Conservation (phyloP, 2,329 filamentous ascomycete species). For the Colletotrichum sp. region DNA sequence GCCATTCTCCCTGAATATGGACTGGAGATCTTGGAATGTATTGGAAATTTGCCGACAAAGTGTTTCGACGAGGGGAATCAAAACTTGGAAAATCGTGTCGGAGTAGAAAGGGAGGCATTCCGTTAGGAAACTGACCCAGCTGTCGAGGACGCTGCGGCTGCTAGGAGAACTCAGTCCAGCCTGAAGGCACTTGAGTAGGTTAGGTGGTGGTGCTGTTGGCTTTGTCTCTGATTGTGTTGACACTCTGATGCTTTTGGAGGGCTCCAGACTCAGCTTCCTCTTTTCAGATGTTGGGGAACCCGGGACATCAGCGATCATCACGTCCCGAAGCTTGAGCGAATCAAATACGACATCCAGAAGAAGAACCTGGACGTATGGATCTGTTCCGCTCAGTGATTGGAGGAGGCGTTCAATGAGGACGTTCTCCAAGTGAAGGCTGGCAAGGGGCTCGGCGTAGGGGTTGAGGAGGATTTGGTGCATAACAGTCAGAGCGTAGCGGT, state of each 20-base stretch:
- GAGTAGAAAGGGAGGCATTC: conserved; percentile 86
- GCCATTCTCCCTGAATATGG: conserved; percentile 56
- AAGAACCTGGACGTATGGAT: conserved; percentile 76
- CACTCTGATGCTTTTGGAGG: conserved; percentile 40
- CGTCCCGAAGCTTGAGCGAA: conserved; percentile 69
- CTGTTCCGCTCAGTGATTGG: conserved; percentile 63
- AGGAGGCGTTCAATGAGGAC: conserved; percentile 72
- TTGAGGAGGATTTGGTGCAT: conserved; percentile 73
- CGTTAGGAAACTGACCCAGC: conserved; percentile 86
- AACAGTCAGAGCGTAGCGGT: conserved; percentile 72
- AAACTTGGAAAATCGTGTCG: conserved; percentile 84
- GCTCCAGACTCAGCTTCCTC: conserved; percentile 45
- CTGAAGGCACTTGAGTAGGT: conserved; percentile 84
- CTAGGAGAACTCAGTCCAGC: conserved; percentile 77
- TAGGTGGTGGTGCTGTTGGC: conserved; percentile 62
- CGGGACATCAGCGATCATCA: conserved; percentile 42
- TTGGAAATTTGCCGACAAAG: conserved; percentile 78
- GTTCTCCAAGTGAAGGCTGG: conserved; percentile 71
- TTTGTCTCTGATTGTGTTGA: conserved; percentile 39
- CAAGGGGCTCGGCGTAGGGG: conserved; percentile 63
- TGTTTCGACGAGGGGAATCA: conserved; percentile 90
- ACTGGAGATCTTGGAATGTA: conserved; percentile 75
- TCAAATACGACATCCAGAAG: conserved; percentile 80
- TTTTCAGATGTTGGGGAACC: conserved; percentile 53
- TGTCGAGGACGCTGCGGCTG: conserved; percentile 82